Evolutionary conservation across 495 filamentous ascomycete genomes (phyloP), one percentile per base, ranked within the genome.

Genomic region (Oidiodendron maius): DNA sequence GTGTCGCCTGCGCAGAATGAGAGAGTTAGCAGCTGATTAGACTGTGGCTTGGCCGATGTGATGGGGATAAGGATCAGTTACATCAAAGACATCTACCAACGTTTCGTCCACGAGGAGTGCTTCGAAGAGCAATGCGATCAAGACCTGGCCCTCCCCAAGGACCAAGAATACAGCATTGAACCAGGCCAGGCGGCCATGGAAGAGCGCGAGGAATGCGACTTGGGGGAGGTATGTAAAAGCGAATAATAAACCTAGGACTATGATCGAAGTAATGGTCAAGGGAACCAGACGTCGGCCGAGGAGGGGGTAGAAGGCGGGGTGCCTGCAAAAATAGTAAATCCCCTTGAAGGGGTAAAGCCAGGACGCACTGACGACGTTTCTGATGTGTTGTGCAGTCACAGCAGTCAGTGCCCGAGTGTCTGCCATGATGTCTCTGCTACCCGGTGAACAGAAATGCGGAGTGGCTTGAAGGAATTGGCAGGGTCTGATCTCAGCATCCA

Each of bases 51-150:
- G 15, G 26, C 21, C 18, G 28, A 42, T 17, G 16, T 15, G 11
- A 44, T 24, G 13, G 46, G 46, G 18, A 0, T 21, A 3, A 72
- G 57, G 41, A 83, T n/a, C n/a, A n/a, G n/a, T 73, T 46, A 83
- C 89, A 66, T 98, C 93, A 53, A 97, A 98, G 5, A 89, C 87
- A 59, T 98, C 89, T n/a, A 93, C 75, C 2, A 95, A 76, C 9
- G 82, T 81, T 46, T 90, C 87, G 47, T 91, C 82, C 12, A 93
- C 82, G 41, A 95, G 71, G 57, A 91, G 89, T 9, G 82, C 80
- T 53, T 89, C 86, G 35, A 87, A 83, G 10, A 96, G 64, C 21
- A 87, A 65, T 38, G 83, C 86, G 26, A 91, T 84, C 34, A 96
- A 72, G 0, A 89, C 82, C 3, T 87, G 79, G 24, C 82, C 84